A percentile compares a stretch with the other conserved stretches of the same genome.
phyloP scores from a whole-genome alignment of 495 filamentous ascomycete species.

The Amorphotheca resinae region DNA sequence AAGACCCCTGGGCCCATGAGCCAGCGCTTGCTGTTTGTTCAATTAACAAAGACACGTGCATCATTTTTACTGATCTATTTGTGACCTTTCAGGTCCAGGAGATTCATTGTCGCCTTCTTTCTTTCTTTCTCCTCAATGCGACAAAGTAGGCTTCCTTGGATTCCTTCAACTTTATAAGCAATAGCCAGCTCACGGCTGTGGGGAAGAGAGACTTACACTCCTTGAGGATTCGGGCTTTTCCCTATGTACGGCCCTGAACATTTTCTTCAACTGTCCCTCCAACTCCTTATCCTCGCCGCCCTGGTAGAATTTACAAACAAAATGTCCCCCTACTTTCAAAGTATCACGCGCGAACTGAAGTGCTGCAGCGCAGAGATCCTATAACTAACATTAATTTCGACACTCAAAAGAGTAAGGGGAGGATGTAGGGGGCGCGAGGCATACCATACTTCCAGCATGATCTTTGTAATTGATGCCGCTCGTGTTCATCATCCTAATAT shows the following conservation, averaged over 20 bases:
- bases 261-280: constrained; percentile 53
- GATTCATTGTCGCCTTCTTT: background rate
- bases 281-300: constrained; percentile 71
- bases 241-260: constrained; percentile 68
- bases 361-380: constrained; percentile 85
- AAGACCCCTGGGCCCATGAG: too few relatives aligned
- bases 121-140: constrained; percentile 46
- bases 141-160: constrained; percentile 85
- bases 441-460: constrained; percentile 91
- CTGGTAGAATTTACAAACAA: constrained; percentile 97
- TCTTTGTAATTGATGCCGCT: constrained; percentile 77
- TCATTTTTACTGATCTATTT: background rate
- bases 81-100: background rate
- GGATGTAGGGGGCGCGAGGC: constrained; percentile 23
- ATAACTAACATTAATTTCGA: background rate
- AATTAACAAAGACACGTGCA: too few relatives aligned
- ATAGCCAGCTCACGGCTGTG: background rate
- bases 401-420: too few relatives aligned
- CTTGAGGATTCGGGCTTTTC: constrained; percentile 87
- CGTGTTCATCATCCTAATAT: constrained; percentile 97
- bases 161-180: constrained; percentile 43
- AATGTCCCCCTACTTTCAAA: constrained; percentile 69
- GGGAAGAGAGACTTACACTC: constrained; percentile 42
- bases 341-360: constrained; percentile 73
- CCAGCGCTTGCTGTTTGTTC: too few relatives aligned